phyloP scores from a whole-genome alignment of 768 basidiomycete genomes.

The Hemileccinum impolitum region DNA sequence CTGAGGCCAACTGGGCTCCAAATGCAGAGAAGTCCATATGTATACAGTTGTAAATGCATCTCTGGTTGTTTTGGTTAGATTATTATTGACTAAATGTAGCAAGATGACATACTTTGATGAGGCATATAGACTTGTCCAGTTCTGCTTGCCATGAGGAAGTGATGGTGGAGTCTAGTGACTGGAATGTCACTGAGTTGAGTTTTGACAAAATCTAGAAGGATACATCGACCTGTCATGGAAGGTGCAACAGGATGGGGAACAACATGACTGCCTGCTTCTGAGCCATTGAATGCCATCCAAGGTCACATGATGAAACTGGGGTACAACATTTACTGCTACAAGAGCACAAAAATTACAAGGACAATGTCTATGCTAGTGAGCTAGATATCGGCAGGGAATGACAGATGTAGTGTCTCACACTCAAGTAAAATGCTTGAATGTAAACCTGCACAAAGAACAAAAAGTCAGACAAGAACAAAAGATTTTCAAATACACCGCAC shows the following conservation, averaged over 20 bases:
- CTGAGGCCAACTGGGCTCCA: conserved; percentile 56
- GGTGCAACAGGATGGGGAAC: conserved; percentile 67
- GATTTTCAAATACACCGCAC: conserved; percentile 33
- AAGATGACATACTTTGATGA: conserved; percentile 57
- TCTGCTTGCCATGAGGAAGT: conserved; percentile 70
- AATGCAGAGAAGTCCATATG: conserved; percentile 61
- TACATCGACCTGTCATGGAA: conserved; percentile 69
- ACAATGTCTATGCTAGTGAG: conserved; percentile 27
- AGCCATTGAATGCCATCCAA: not conserved
- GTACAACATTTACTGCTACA: too few relatives aligned
- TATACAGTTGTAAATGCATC: conserved; percentile 70
- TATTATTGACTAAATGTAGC: not conserved
- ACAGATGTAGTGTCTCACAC: not conserved
- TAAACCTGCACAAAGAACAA: conserved; percentile 52
- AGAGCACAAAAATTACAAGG: conserved; percentile 26
- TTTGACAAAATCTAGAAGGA: conserved; percentile 70
- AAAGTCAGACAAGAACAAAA: conserved; percentile 3
- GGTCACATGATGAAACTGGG: conserved; percentile 17
- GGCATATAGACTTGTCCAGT: conserved; percentile 65
- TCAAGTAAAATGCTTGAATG: conserved; percentile 71
- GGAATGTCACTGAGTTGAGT: conserved; percentile 58
- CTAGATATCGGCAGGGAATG: conserved; percentile 20
- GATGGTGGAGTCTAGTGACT: conserved; percentile 55
- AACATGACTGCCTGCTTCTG: conserved; percentile 50
- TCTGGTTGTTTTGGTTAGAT: conserved; percentile 38